A percentile compares a stretch with the other conserved stretches of the same genome.
phyloP scores from a whole-genome alignment of 192 early-diverging fungal genomes.

The Podochytrium sp. region DNA sequence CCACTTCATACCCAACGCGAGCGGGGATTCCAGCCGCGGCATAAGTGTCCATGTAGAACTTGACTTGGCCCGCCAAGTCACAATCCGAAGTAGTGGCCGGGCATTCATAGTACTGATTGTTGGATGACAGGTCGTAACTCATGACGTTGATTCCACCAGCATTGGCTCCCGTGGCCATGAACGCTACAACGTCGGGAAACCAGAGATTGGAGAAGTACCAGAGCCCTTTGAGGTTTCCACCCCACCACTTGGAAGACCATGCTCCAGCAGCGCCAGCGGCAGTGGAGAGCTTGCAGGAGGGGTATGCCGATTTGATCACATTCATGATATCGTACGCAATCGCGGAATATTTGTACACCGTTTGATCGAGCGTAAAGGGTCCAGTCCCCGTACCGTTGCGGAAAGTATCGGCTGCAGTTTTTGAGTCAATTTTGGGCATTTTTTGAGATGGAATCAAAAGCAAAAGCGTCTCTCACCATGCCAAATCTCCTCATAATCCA shows the following conservation, averaged over 20 bases:
- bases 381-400: neutral
- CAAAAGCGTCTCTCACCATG: neutral
- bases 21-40: slow-evolving; percentile 11
- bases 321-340: slow-evolving; percentile 8
- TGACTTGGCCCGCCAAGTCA: slow-evolving; percentile 21
- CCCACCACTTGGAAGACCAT: slow-evolving; percentile 25
- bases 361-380: slow-evolving; percentile 24
- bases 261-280: slow-evolving; percentile 27
- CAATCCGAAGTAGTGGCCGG: slow-evolving; percentile 2
- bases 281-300: slow-evolving; percentile 15
- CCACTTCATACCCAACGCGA: slow-evolving; percentile 25
- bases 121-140: slow-evolving; percentile 18
- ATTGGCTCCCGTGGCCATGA: slow-evolving; percentile 19
- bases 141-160: slow-evolving; percentile 30
- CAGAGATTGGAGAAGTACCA: slow-evolving; percentile 18
- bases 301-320: slow-evolving; percentile 4
- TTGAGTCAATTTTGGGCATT: neutral
- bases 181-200: slow-evolving; percentile 17
- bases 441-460: neutral
- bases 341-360: slow-evolving; percentile 33
- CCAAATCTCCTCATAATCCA: slow-evolving; percentile 31
- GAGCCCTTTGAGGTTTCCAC: slow-evolving; percentile 25
- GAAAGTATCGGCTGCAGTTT: slow-evolving; percentile 19
- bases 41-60: slow-evolving; percentile 30
- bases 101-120: slow-evolving; percentile 9